Conservation (phyloP, 73 alveolate species). For the Paramecium sonneborni region DNA sequence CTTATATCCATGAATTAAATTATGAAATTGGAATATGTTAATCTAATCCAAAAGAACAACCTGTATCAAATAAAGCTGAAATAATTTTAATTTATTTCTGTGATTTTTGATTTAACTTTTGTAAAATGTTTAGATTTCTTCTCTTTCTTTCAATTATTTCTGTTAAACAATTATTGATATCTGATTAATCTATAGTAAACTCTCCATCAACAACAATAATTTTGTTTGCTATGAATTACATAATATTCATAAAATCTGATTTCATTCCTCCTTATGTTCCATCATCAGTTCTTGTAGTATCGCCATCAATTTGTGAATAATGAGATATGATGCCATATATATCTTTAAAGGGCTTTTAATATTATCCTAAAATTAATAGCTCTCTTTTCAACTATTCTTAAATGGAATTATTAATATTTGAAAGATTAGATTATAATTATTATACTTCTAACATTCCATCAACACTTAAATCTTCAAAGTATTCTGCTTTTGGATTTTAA, state of each 20-base stretch:
- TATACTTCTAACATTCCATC: not conserved
- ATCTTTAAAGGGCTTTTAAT: not conserved
- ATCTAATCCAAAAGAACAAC: slow-evolving; percentile 22
- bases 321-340: not conserved
- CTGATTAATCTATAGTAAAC: not conserved
- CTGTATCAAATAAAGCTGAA: not conserved
- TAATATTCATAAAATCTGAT: not conserved
- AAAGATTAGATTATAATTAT: not conserved
- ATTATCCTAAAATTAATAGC: not conserved
- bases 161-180: not conserved
- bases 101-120: not conserved
- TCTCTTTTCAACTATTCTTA: slow-evolving; percentile 7
- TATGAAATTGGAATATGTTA: not conserved
- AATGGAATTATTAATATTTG: not conserved
- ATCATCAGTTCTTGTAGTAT: slow-evolving; percentile 14
- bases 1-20: not conserved
- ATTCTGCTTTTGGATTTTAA: slow-evolving; percentile 32
- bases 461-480: not conserved
- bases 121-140: not conserved
- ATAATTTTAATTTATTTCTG: not conserved
- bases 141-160: not conserved
- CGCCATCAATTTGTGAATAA: not conserved
- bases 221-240: not conserved
- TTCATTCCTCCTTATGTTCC: not conserved
- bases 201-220: slow-evolving; percentile 25